Evolutionary conservation across 2,329 filamentous ascomycete species (phyloP).

Genomic region (Mycosphaerella arachidis): DNA sequence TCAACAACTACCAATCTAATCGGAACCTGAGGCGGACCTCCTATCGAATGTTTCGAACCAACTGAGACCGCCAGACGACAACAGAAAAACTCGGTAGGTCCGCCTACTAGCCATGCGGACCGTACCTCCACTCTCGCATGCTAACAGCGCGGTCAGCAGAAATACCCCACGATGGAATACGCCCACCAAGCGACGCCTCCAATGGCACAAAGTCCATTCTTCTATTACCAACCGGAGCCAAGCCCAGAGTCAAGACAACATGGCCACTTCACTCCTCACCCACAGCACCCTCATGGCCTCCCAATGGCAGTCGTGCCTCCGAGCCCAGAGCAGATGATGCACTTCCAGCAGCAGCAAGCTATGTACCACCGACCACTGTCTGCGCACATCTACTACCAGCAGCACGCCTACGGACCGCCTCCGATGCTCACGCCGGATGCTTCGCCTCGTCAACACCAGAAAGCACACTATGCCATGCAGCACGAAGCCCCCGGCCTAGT

Average conservation of each 20-base stretch:
- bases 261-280: slow-evolving; percentile 60
- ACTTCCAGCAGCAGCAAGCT: slow-evolving; percentile 54
- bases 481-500: slow-evolving; percentile 38
- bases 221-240: slow-evolving; percentile 79
- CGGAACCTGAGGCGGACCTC: slow-evolving; percentile 12
- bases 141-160: slow-evolving; percentile 21
- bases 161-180: slow-evolving; percentile 32
- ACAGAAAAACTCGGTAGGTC: slow-evolving; percentile 16
- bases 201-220: slow-evolving; percentile 70
- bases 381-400: slow-evolving; percentile 34
- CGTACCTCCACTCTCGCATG: slow-evolving; percentile 13
- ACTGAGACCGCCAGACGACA: slow-evolving; percentile 9
- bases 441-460: slow-evolving; percentile 70
- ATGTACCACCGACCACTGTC: slow-evolving; percentile 34
- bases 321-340: slow-evolving; percentile 44
- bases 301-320: slow-evolving; percentile 43
- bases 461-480: slow-evolving; percentile 65
- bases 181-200: slow-evolving; percentile 45
- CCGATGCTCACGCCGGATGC: slow-evolving; percentile 68
- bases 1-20: slow-evolving; percentile 18
- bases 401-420: slow-evolving; percentile 52
- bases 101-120: slow-evolving; percentile 13
- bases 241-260: slow-evolving; percentile 69
- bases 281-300: slow-evolving; percentile 47
- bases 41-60: slow-evolving; percentile 17